These are phyloP conservation scores for Fragaria vesca DNA, from an alignment of 306 rosid genomes.

Conservation along the genomic window DNA sequence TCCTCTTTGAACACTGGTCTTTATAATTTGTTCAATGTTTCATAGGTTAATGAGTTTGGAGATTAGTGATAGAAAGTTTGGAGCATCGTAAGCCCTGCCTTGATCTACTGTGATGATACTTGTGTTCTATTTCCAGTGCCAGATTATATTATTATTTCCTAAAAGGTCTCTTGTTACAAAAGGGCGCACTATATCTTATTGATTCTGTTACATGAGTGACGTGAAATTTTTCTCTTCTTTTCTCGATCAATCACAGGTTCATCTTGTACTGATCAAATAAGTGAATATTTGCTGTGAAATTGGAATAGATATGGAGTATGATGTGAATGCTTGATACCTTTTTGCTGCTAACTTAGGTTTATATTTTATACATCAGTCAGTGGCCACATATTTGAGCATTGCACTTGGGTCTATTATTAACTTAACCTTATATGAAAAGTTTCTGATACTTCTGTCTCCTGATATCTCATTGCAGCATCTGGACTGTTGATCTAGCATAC, in stretches of 20 bases:
- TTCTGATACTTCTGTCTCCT: constrained; percentile 32
- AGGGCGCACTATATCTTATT: not conserved
- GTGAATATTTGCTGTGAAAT: not conserved
- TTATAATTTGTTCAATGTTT: constrained; percentile 4
- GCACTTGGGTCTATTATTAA: not conserved
- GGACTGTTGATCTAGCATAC: constrained; percentile 97
- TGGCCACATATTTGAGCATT: not conserved
- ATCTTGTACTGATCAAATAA: not conserved
- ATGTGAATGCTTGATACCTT: not conserved
- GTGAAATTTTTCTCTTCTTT: not conserved
- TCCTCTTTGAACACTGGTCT: constrained; percentile 15
- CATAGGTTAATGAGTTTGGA: constrained; percentile 14
- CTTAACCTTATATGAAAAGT: constrained; percentile 16
- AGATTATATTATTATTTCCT: not conserved
- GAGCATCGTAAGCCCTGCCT: not conserved
- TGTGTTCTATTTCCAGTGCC: not conserved
- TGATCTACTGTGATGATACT: not conserved
- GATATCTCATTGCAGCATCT: constrained; percentile 64
- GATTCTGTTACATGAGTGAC: not conserved
- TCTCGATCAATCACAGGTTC: not conserved
- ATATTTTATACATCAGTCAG: constrained; percentile 11
- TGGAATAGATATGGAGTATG: constrained; percentile 9
- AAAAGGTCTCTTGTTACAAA: not conserved
- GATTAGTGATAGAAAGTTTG: constrained; percentile 12
- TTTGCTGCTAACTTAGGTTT: constrained; percentile 14